phyloP scores from a whole-genome alignment of 2,329 filamentous ascomycete species.

The Sphaerulina musiva region DNA sequence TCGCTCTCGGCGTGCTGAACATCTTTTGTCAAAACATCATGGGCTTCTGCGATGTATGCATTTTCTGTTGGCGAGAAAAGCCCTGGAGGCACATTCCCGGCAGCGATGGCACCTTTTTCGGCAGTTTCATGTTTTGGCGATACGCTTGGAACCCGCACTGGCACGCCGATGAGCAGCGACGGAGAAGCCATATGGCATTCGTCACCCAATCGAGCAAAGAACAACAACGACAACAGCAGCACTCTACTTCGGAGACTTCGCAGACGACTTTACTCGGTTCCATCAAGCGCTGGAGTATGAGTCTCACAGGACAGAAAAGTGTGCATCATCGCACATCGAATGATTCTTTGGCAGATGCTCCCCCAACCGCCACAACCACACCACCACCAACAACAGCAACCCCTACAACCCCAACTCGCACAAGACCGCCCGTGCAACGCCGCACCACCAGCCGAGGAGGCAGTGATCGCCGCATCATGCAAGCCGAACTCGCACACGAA shows the following conservation, averaged over 20 bases:
- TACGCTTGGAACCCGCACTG: constrained; percentile 13
- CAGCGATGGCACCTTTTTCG: constrained; percentile 39
- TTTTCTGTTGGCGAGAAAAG: constrained; percentile 64
- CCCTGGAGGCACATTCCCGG: constrained; percentile 58
- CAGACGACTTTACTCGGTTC: constrained; percentile 15
- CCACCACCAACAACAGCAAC: not conserved
- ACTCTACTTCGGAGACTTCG: no score
- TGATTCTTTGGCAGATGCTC: no score
- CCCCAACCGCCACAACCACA: no score
- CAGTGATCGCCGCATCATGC: constrained; percentile 29
- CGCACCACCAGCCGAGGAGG: constrained; percentile 28
- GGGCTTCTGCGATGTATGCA: constrained; percentile 59
- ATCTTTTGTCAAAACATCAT: constrained; percentile 58
- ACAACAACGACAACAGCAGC: constrained; percentile 4
- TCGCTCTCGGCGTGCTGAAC: constrained; percentile 50
- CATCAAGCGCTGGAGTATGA: constrained; percentile 19
- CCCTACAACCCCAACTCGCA: not conserved
- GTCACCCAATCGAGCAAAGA: not conserved
- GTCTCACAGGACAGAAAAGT: constrained; percentile 8
- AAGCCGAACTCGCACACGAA: constrained; percentile 34
- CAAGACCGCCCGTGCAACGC: constrained; percentile 21
- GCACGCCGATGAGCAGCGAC: constrained; percentile 12
- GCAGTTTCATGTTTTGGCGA: constrained; percentile 35
- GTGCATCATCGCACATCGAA: no score
- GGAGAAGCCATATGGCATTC: constrained; percentile 13